Base-by-base conservation (phyloP, 202 grass and related monocot genomes). In the Miscanthus sacchariflorus region DNA sequence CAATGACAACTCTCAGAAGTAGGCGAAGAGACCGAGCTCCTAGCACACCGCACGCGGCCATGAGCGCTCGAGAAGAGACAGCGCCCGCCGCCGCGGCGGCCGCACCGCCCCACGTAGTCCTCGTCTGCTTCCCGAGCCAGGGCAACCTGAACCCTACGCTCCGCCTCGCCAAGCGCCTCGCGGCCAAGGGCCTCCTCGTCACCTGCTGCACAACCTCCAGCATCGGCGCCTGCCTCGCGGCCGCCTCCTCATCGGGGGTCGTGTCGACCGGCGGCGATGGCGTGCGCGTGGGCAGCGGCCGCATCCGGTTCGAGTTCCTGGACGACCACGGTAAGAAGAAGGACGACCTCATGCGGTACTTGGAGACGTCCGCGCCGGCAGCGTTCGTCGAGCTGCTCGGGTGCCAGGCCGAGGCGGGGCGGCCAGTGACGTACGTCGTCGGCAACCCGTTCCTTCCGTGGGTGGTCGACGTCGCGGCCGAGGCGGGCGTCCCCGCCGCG, bases 291-390 rank as follows among this genome's bases (percentile, higher is more conserved):
- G 74, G 74, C 74, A 15, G 25, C 14, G 74, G 74, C 25, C 25
- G 46, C 74, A 1, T 76, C 14, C 74, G 74, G 46, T 76, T 76
- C 74, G 46, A 76, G 46, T 76, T 76, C 74, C 74, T 76, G 14
- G 74, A 76, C 14, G 74, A 76, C 14, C 25, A 6, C 25, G 25
- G 24, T 8, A 6, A 33, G 1, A 15, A 19, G 27, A 18, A 1
- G 14, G 7, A 30, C 1, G 74, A 76, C 46, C 25, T 76, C 1
- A 35, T 35, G 46, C 46, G 27, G 14, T 9, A 54, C 74, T 7
- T 76, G 14, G 25, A 3, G 7, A 35, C 46, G 73, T 8, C 44
- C 7, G 73, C 0, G 25, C 46, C 8, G 15, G 7, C 25, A 7
- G 74, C 46, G 25, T 19, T 76, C 14, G 74, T 15, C 0, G 74